phyloP scores from a whole-genome alignment of 192 early-diverging fungal species.

The Podila verticillata region DNA sequence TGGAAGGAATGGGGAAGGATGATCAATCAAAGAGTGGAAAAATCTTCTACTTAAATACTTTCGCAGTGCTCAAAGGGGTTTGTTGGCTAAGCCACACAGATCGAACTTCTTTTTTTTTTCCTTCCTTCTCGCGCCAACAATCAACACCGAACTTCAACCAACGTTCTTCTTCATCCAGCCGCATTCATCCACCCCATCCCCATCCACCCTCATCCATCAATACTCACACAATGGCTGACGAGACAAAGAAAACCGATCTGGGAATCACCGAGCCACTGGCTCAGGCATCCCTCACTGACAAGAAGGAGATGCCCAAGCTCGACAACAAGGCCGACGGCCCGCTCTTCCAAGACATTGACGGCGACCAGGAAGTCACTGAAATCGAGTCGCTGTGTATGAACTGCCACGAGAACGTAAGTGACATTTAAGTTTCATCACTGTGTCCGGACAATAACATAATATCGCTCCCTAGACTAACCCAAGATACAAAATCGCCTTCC shows the following conservation, averaged over 20 bases:
- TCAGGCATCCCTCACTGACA: constrained; percentile 24
- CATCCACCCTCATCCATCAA: neutral
- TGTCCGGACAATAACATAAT: too few species aligned
- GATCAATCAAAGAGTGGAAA: neutral
- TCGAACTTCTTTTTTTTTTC: neutral
- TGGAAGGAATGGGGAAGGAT: constrained; percentile 2
- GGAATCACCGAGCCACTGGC: constrained; percentile 20
- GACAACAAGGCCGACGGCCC: constrained; percentile 26
- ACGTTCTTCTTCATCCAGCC: neutral
- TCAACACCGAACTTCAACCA: neutral
- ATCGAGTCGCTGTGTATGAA: constrained; percentile 93
- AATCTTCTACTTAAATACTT: constrained; percentile 3
- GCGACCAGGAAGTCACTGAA: constrained; percentile 68
- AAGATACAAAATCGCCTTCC: neutral
- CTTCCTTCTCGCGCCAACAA: neutral
- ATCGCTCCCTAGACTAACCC: neutral
- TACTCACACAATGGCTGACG: constrained; percentile 19
- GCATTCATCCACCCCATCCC: neutral
- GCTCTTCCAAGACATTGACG: constrained; percentile 55
- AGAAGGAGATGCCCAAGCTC: constrained; percentile 13
- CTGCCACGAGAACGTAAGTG: constrained; percentile 80
- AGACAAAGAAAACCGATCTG: constrained; percentile 27
- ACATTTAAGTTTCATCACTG: too few species aligned
- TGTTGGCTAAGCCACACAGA: constrained; percentile 2
- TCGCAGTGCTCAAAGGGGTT: neutral